phyloP scores from a whole-genome alignment of 1,284 basidiomycete species.

The Athelia psychrophila region DNA sequence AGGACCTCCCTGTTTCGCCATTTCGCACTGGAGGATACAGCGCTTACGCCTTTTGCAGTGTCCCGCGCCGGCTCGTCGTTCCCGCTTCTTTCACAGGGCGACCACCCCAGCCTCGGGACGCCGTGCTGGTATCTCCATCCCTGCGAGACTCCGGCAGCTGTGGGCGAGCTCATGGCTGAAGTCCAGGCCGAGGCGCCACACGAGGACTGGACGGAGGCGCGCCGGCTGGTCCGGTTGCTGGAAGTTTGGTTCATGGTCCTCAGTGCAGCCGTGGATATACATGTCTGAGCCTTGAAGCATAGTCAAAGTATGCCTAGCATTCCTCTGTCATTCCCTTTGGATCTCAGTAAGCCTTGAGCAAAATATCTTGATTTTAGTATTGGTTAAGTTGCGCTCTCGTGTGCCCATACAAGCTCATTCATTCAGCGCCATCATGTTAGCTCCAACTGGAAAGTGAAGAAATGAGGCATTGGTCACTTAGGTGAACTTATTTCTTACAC shows the following conservation, averaged over 20 bases:
- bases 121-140: conserved; percentile 84
- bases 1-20: conserved; percentile 56
- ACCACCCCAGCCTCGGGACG: conserved; percentile 71
- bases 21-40: conserved; percentile 39
- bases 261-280: conserved; percentile 54
- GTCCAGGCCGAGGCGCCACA: conserved; percentile 19
- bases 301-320: neutral
- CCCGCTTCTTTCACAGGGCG: conserved; percentile 78
- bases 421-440: no score
- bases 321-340: neutral
- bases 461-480: no score
- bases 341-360: no score
- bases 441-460: no score
- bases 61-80: conserved; percentile 49
- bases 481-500: no score
- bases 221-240: conserved; percentile 46
- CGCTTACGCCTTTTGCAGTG: conserved; percentile 51
- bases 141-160: conserved; percentile 65
- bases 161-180: conserved; percentile 65
- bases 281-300: neutral
- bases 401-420: no score
- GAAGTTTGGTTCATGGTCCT: conserved; percentile 76
- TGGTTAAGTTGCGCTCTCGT: no score
- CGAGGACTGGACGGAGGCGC: conserved; percentile 25
- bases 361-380: no score